Conservation (phyloP, 805 yeast species). For the Kluyveromyces siamensis region DNA sequence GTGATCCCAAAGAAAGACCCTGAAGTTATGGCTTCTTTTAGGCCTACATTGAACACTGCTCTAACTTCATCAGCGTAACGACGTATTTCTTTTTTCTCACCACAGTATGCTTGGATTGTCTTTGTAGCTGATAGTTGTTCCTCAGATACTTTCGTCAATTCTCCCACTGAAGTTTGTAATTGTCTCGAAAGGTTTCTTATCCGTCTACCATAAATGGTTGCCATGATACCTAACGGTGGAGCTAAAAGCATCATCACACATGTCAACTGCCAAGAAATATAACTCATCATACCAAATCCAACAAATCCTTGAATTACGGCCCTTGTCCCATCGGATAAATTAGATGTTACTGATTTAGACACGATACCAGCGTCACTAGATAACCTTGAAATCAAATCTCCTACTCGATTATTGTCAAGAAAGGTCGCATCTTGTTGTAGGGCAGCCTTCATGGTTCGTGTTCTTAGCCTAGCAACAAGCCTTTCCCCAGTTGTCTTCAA, state of each 20-base stretch:
- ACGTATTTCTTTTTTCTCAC: slow-evolving; percentile 68
- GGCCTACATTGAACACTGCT: slow-evolving; percentile 54
- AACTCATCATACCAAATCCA: slow-evolving; percentile 87
- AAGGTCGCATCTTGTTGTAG: slow-evolving; percentile 83
- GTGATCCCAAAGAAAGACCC: slow-evolving; percentile 73
- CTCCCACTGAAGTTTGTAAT: slow-evolving; percentile 79
- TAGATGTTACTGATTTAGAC: slow-evolving; percentile 76
- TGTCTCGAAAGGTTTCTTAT: slow-evolving; percentile 65
- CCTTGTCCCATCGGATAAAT: slow-evolving; percentile 86
- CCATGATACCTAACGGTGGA: slow-evolving; percentile 76
- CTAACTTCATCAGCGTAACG: slow-evolving; percentile 67
- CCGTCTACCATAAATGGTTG: slow-evolving; percentile 71
- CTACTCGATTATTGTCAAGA: slow-evolving; percentile 81
- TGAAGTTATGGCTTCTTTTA: slow-evolving; percentile 69
- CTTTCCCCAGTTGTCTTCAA: slow-evolving; percentile 78
- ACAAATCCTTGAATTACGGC: slow-evolving; percentile 75
- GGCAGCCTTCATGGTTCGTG: slow-evolving; percentile 66
- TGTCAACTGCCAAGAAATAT: slow-evolving; percentile 75
- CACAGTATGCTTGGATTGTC: slow-evolving; percentile 86
- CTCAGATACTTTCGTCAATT: slow-evolving; percentile 81
- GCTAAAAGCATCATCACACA: slow-evolving; percentile 70
- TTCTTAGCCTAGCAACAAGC: slow-evolving; percentile 73
- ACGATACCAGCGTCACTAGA: slow-evolving; percentile 87
- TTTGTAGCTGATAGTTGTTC: slow-evolving; percentile 79
- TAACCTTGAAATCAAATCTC: slow-evolving; percentile 82